A percentile compares a stretch with the other conserved stretches of the same genome.
phyloP scores from a whole-genome alignment of 352 stramenopile species.

The Hyaloperonospora arabidopsidis region DNA sequence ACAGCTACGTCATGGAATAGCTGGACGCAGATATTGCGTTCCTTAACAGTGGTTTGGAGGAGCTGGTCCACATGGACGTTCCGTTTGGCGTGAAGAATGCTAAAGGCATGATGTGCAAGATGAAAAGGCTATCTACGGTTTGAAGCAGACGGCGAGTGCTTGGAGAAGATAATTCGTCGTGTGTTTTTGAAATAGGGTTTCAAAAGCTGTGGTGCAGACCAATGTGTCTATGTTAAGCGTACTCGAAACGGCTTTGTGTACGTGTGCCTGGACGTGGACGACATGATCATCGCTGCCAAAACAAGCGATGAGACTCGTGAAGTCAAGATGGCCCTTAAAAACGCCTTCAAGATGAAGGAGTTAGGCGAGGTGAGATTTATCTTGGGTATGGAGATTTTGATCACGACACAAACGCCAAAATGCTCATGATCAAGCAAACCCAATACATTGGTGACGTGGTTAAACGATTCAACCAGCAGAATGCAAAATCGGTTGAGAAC shows the following conservation, averaged over 20 bases:
- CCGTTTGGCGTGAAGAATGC: background rate
- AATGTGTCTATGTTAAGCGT: background rate
- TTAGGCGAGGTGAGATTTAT: background rate
- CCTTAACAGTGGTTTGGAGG: background rate
- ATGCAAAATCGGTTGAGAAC: no score
- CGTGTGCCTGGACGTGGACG: background rate
- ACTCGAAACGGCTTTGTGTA: background rate
- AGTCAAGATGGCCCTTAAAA: no score
- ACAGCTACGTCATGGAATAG: background rate
- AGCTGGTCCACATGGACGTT: background rate
- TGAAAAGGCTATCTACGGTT: background rate
- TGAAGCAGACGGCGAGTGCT: background rate
- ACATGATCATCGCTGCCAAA: background rate
- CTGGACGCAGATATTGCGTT: background rate
- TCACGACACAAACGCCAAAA: no score
- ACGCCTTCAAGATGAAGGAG: background rate
- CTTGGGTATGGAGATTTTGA: background rate
- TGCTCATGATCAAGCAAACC: no score
- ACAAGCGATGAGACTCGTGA: no score
- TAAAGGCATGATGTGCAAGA: background rate
- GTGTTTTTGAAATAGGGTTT: background rate
- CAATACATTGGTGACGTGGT: background rate
- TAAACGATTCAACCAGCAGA: conserved; percentile 1
- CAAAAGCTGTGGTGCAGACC: background rate
- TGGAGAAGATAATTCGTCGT: background rate